phyloP scores from a whole-genome alignment of 2,329 filamentous ascomycete species.

The Apiospora aurea region DNA sequence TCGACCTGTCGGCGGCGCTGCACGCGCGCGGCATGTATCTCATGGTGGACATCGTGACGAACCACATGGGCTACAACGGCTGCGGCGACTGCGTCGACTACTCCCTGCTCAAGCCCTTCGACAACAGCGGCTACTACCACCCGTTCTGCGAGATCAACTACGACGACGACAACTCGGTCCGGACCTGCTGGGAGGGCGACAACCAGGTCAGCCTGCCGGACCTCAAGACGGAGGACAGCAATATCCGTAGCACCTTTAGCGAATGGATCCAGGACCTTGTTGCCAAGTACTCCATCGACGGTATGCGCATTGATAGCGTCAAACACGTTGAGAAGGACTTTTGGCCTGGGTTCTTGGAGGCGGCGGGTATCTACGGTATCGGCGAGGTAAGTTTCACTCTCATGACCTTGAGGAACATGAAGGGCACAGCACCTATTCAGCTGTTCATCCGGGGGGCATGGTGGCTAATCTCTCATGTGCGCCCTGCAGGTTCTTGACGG shows the following conservation, averaged over 20 bases:
- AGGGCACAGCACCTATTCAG: background rate
- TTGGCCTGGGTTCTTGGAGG: conserved; percentile 52
- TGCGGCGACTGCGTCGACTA: conserved; percentile 59
- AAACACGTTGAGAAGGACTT: conserved; percentile 57
- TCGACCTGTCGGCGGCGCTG: conserved; percentile 55
- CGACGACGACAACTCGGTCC: conserved; percentile 48
- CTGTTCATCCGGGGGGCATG: too few species aligned
- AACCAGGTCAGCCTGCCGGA: conserved; percentile 53
- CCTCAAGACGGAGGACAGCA: conserved; percentile 51
- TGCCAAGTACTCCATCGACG: conserved; percentile 59
- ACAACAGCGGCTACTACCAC: conserved; percentile 61
- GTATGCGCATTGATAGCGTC: conserved; percentile 57
- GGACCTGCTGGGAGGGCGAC: conserved; percentile 59
- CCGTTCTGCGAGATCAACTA: conserved; percentile 61
- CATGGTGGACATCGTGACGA: conserved; percentile 67
- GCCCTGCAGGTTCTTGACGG: conserved; percentile 47
- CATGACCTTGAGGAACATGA: too few species aligned
- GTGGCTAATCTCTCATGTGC: background rate
- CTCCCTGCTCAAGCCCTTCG: conserved; percentile 60
- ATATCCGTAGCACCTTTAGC: conserved; percentile 52
- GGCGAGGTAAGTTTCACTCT: conserved; percentile 48
- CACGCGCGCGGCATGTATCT: conserved; percentile 65
- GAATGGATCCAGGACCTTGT: conserved; percentile 56
- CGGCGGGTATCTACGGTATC: conserved; percentile 56
- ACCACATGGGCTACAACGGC: conserved; percentile 63